Percentiles rank a stretch among this genome's conserved stretches.
These are phyloP conservation scores for Lepraria neglecta DNA, from an alignment of 495 filamentous ascomycete species.

Conservation along the genomic window DNA sequence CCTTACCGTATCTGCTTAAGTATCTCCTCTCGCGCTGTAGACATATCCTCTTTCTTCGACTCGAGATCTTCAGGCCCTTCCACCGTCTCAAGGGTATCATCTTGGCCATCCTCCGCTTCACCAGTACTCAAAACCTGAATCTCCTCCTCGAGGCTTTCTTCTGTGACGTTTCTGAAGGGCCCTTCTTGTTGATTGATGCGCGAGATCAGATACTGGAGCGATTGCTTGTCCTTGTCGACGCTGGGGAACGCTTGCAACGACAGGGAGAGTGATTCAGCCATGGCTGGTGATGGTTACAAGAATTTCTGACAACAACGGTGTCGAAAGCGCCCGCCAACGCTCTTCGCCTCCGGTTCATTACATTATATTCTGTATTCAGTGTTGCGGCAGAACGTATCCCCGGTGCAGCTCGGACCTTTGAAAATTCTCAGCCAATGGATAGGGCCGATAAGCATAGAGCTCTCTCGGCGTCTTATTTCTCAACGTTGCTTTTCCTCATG, in stretches of 20 bases:
- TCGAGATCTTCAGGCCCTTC: constrained; percentile 32
- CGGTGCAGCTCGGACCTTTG: constrained; percentile 10
- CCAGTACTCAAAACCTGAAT: constrained; percentile 46
- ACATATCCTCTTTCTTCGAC: constrained; percentile 35
- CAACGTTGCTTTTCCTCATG: constrained; percentile 8
- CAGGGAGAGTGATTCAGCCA: constrained; percentile 31
- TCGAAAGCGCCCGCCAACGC: no score
- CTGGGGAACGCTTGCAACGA: constrained; percentile 58
- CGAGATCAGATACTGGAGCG: constrained; percentile 61
- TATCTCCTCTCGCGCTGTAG: constrained; percentile 47
- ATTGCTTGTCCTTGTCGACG: constrained; percentile 49
- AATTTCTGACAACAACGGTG: no score
- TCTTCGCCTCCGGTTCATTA: not conserved
- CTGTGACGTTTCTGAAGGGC: constrained; percentile 63
- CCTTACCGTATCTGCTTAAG: constrained; percentile 46
- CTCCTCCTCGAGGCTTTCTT: constrained; percentile 54
- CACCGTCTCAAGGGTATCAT: constrained; percentile 36
- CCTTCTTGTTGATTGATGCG: constrained; percentile 71
- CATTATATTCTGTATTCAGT: not conserved
- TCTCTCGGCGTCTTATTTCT: constrained; percentile 1
- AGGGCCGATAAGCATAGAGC: constrained; percentile 4
- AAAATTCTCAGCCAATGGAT: not conserved
- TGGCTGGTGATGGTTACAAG: not conserved
- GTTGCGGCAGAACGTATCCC: not conserved
- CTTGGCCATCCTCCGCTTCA: constrained; percentile 30